Base-by-base conservation (phyloP, 352 stramenopile genomes). In the Pythium apleroticum region DNA sequence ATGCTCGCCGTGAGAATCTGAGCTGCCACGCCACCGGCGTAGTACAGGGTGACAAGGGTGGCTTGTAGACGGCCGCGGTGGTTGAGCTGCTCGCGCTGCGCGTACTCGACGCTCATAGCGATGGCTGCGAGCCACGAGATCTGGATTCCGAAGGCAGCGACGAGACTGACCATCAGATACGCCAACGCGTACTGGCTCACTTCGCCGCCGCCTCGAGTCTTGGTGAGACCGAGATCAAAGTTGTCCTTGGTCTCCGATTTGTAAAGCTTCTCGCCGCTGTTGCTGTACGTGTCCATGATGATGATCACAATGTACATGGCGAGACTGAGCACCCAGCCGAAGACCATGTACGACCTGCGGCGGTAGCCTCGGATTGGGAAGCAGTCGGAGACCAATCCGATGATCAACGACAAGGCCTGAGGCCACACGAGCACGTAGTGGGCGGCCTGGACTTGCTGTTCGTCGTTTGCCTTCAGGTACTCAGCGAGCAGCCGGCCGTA, bases 271-370 rank as follows among this genome's bases (percentile, higher is more conserved):
- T 19, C 57, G 9, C 15, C 11, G 57, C 24, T 30, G 31, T 56
- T 48, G 48, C 43, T 28, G 39, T 63, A 68, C 1, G 41, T 45
- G 55, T 69, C 54, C 46, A 69, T 54, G 31, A 46, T 56, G 17
- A 64, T 43, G 54, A 69, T 52, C 2, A 52, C 31, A 49, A 66
- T 37, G 37, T 60, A 66, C 56, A 73, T 69, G 39, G 59, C 30
- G 33, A 61, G 31, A 11, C 49, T 63, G 3, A 74, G 15, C n/a
- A 45, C 22, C 67, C 67, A 78, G 33, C 88, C 88, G 11, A 84
- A 39, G 14, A 89, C 69, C 68, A 95, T 92, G 68, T 96, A 96
- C 22, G 84, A 66, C 69, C 91, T 93, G 35, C 86, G 74, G n/a
- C 77, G 86, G 60, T 76, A 85, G 20, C 86, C 81, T 28, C 65